phyloP scores from a whole-genome alignment of 1,139 yeast genomes.

The Kodamaea arcana region DNA sequence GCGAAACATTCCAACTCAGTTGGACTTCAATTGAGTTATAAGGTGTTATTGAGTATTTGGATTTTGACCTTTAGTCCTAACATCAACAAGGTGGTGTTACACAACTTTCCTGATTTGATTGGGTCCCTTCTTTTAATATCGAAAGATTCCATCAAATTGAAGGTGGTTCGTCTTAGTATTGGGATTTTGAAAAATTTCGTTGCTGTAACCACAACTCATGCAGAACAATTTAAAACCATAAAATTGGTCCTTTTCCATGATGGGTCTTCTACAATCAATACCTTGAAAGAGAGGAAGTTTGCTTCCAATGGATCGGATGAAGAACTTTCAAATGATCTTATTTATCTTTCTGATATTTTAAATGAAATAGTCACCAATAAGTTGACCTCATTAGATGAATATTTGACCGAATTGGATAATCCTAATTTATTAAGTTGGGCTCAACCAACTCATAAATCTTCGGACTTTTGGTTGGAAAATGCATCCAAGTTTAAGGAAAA shows the following conservation, averaged over 20 bases:
- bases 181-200: conserved; percentile 67
- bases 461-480: conserved; percentile 88
- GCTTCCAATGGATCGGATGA: conserved; percentile 69
- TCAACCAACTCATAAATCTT: conserved; percentile 81
- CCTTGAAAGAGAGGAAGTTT: conserved; percentile 82
- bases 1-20: conserved; percentile 46
- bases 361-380: conserved; percentile 65
- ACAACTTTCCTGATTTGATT: conserved; percentile 59
- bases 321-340: conserved; percentile 76
- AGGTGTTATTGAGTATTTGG: conserved; percentile 78
- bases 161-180: conserved; percentile 76
- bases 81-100: conserved; percentile 52
- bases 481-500: conserved; percentile 69
- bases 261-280: conserved; percentile 64
- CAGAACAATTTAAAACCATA: conserved; percentile 48
- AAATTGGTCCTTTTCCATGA: conserved; percentile 73
- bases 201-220: conserved; percentile 23
- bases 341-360: conserved; percentile 51
- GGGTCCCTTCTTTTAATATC: conserved; percentile 45
- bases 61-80: conserved; percentile 66
- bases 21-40: conserved; percentile 81
- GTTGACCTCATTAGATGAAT: conserved; percentile 91
- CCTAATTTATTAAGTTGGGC: conserved; percentile 81
- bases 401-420: conserved; percentile 77
- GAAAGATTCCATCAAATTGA: conserved; percentile 84